These are phyloP conservation scores for Moesziomyces parantarcticus DNA, from an alignment of 1,284 basidiomycete genomes.

Conservation along the genomic window DNA sequence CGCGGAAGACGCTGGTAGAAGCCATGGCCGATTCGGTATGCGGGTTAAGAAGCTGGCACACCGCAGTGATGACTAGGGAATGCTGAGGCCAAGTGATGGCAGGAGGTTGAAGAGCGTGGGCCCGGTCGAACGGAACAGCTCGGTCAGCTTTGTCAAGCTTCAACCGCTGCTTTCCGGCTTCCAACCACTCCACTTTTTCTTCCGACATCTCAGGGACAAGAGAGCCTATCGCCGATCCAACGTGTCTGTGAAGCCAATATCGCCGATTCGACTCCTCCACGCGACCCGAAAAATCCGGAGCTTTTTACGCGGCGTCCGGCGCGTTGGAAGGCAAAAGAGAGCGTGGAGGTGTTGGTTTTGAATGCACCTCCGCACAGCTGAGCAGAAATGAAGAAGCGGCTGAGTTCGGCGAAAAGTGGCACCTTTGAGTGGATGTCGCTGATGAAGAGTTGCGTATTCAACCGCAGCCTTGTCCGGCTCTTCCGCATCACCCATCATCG, in stretches of 20 bases:
- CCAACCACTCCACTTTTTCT: slow-evolving; percentile 28
- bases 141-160: not conserved
- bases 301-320: slow-evolving; percentile 35
- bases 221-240: slow-evolving; percentile 13
- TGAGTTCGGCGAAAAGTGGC: not conserved
- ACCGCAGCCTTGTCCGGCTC: slow-evolving; percentile 4
- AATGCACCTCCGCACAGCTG: not conserved
- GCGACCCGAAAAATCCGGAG: slow-evolving; percentile 1
- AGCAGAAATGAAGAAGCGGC: not conserved
- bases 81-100: no score
- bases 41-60: not conserved
- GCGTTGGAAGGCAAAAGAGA: slow-evolving; percentile 2
- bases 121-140: not conserved
- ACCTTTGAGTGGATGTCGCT: not conserved
- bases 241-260: not conserved
- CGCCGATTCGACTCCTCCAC: slow-evolving; percentile 9
- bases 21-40: slow-evolving; percentile 7
- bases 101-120: not conserved
- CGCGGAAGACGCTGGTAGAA: slow-evolving; percentile 13
- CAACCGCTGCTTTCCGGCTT: slow-evolving; percentile 5
- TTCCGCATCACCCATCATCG: no score
- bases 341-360: slow-evolving; percentile 40
- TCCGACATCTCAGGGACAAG: no score
- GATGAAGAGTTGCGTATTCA: not conserved
- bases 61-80: no score